Base-by-base conservation (phyloP, 768 basidiomycete species). In the Lentinula sp. region DNA sequence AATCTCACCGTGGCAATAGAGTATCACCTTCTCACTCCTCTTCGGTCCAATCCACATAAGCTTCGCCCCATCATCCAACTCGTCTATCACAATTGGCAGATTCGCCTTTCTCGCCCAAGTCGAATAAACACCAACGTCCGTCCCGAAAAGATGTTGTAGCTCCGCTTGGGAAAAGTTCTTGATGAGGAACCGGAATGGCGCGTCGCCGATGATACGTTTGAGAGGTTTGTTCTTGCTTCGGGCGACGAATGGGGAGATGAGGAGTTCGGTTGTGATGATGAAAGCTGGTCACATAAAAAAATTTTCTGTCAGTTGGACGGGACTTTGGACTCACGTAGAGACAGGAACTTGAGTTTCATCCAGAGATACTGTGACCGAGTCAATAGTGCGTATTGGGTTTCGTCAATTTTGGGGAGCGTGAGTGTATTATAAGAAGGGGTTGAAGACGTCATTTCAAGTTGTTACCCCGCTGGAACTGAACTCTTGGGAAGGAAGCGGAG, bases 1-100 rank as follows among this genome's bases (percentile, higher is more conserved):
- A 8, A 39, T 1, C 66, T 9, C 37, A 71, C 76, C 76, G 62
- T 74, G 75, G 32, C 71, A 48, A 50, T 71, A 76, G 1, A 75
- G 43, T 2, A 76, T 63, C 4, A 77, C 72, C 9, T 68, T 68
- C 4, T 74, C 74, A 0, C 69, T 69, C 35, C 68, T 64, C 37
- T 69, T 71, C 10, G 68, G 63, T 16, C 74, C 72, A 52, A 76
- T 62, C 76, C 76, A 77, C 12, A 75, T 55, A 1, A 76, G 61
- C 46, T 58, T 63, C 0, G 69, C 70, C 20, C 64, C 67, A 7
- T 68, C 62, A 8, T 65, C 70, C 7, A 74, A 50, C 7, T 72
- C 70, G n/a, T 75, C 74, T 6, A 70, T 61, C 6, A 62, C 41
- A 33, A 58, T 20, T 0, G 66, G 63, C 0, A 70, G 57, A 2